Conservation (phyloP, 768 basidiomycete species). For the Lactifluus piperatus region DNA sequence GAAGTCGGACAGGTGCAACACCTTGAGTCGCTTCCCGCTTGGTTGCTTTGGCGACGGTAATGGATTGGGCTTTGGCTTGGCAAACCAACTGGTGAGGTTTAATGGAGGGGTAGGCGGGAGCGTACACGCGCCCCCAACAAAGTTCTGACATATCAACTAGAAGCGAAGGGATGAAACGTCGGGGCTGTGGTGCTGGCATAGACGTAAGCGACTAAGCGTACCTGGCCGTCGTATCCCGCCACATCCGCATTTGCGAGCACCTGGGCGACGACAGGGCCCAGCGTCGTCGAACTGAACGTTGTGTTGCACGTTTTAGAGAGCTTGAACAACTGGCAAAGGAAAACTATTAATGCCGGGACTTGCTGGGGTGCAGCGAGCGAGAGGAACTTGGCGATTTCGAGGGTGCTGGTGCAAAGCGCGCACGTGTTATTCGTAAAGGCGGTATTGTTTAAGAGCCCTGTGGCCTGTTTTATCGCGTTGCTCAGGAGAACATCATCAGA, state of each 20-base stretch:
- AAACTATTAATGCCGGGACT: conserved; percentile 47
- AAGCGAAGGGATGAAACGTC: not conserved
- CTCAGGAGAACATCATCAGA: conserved; percentile 38
- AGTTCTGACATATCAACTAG: conserved; percentile 54
- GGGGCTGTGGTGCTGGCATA: not conserved
- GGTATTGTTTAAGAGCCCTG: conserved; percentile 46
- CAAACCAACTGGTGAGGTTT: conserved; percentile 61
- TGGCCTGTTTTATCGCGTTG: conserved; percentile 47
- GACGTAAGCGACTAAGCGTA: conserved; percentile 26
- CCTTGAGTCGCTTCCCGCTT: conserved; percentile 59
- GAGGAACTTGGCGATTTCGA: conserved; percentile 59
- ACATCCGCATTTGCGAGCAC: conserved; percentile 64
- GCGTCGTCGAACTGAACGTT: conserved; percentile 37
- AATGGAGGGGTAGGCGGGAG: conserved; percentile 50
- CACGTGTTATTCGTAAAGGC: conserved; percentile 47
- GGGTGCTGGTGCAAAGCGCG: conserved; percentile 47
- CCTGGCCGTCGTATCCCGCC: conserved; percentile 67
- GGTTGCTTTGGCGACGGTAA: conserved; percentile 49
- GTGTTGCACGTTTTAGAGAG: conserved; percentile 39
- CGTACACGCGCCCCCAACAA: conserved; percentile 43
- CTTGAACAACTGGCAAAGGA: conserved; percentile 52
- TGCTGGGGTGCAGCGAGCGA: conserved; percentile 53
- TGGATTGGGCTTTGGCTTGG: conserved; percentile 66
- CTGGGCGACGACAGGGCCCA: conserved; percentile 60
- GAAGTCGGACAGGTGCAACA: conserved; percentile 69